These are phyloP conservation scores for Davidsoniella neocaledoniae DNA, from an alignment of 2,329 filamentous ascomycete species.

Conservation along the genomic window DNA sequence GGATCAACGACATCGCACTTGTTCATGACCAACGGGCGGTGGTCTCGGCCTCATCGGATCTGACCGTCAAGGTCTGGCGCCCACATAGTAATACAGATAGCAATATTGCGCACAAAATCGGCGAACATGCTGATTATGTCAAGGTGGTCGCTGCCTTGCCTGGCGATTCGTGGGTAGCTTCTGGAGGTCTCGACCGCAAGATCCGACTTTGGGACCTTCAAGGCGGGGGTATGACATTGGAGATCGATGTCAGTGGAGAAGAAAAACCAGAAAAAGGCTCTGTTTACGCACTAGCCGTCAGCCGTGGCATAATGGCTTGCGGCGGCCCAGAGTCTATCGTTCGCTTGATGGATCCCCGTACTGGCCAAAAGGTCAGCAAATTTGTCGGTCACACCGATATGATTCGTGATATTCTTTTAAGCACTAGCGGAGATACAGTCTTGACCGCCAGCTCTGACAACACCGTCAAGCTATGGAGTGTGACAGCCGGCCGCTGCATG, in stretches of 20 bases:
- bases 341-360: conserved; percentile 76
- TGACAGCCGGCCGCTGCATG: conserved; percentile 89
- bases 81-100: conserved; percentile 47
- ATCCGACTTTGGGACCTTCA: conserved; percentile 89
- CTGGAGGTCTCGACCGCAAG: conserved; percentile 81
- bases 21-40: conserved; percentile 63
- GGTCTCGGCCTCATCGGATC: conserved; percentile 83
- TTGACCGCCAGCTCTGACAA: conserved; percentile 91
- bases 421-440: conserved; percentile 74
- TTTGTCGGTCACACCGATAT: conserved; percentile 95
- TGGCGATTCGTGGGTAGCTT: conserved; percentile 64
- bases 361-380: conserved; percentile 82
- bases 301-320: conserved; percentile 67
- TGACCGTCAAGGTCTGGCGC: conserved; percentile 84
- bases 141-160: conserved; percentile 75
- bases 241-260: conserved; percentile 72
- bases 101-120: conserved; percentile 48
- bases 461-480: conserved; percentile 95
- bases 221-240: conserved; percentile 68
- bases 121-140: conserved; percentile 88
- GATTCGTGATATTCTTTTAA: conserved; percentile 78
- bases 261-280: conserved; percentile 82
- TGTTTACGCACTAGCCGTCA: conserved; percentile 75
- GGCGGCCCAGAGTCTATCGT: conserved; percentile 90
- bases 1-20: conserved; percentile 85